Percentiles rank a stretch among this genome's conserved stretches.
Evolutionary conservation across 2,329 filamentous ascomycete species (phyloP).

Genomic region (Simplicillium sp.): DNA sequence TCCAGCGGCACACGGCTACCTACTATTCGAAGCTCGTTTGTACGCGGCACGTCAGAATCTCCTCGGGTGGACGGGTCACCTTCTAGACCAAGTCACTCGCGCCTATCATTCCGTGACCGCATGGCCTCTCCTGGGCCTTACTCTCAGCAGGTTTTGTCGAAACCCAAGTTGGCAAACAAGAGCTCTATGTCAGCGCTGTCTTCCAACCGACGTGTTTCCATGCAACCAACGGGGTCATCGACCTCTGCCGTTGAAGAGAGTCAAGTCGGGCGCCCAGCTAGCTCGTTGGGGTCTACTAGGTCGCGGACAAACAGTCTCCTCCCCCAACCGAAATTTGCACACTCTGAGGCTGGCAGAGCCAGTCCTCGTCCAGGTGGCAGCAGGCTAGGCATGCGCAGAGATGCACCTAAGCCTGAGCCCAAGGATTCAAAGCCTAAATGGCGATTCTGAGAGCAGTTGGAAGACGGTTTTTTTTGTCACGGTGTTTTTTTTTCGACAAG

Average conservation of each 20-base stretch:
- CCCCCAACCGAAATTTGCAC: slow-evolving; percentile 32
- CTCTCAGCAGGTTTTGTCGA: slow-evolving; percentile 29
- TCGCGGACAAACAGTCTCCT: slow-evolving; percentile 44
- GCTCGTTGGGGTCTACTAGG: slow-evolving; percentile 39
- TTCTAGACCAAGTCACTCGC: slow-evolving; percentile 30
- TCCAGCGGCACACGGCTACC: slow-evolving; percentile 37
- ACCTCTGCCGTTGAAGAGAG: slow-evolving; percentile 18
- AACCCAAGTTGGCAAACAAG: slow-evolving; percentile 31
- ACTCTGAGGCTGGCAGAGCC: slow-evolving; percentile 11
- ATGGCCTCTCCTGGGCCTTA: slow-evolving; percentile 39
- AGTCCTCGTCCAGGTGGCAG: slow-evolving; percentile 4
- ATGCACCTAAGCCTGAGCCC: slow-evolving; percentile 19
- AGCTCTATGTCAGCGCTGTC: slow-evolving; percentile 31
- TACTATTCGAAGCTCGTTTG: slow-evolving; percentile 35
- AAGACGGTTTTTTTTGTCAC: too few relatives aligned
- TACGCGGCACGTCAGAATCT: slow-evolving; percentile 36
- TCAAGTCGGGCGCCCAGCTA: slow-evolving; percentile 37
- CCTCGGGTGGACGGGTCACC: slow-evolving; percentile 36
- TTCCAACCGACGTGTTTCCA: slow-evolving; percentile 39
- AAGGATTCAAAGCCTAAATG: slow-evolving; percentile 40
- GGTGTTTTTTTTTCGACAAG: too few relatives aligned
- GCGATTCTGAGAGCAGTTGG: slow-evolving; percentile 23
- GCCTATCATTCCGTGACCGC: slow-evolving; percentile 45
- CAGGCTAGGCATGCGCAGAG: slow-evolving; percentile 28
- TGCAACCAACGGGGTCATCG: slow-evolving; percentile 34